Base-by-base conservation (phyloP, 164 flowering plant genomes). In the Amborella trichopoda region DNA sequence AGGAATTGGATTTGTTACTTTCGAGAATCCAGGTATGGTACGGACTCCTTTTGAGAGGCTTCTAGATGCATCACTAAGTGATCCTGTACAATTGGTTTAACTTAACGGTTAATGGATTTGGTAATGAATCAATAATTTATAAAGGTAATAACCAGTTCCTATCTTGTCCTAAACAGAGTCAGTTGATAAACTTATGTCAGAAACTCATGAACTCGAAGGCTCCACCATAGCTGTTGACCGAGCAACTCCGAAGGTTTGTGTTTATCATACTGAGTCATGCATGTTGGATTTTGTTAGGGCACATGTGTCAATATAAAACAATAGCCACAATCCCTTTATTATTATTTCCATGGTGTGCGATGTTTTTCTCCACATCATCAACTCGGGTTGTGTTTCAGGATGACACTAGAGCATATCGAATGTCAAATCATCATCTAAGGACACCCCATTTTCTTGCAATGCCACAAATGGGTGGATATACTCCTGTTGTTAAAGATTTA, bases 1-100 rank as follows among this genome's bases (percentile, higher is more conserved):
- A 41, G 62, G 56, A 12, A 59, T 59, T 52, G 63, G 63, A 46
- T 59, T 59, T 52, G 63, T 52, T 13, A 59, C 63, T 17, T 59
- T 46, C 41, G 57, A 59, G 52, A 47, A 40, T 20, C 10, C 52
- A 48, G 53, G 60, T 50, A 37, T 36, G 26, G 14, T 9, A 23
- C 28, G 22, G 17, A 21, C 25, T 48, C 28, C n/a, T 26, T 22
- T 20, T 13, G 26, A 5, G 46, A 4, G 16, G 33, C n/a, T n/a
- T n/a, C n/a, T n/a, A n/a, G n/a, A n/a, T n/a, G n/a, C n/a, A n/a
- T n/a, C n/a, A n/a, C n/a, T n/a, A n/a, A n/a, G n/a, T n/a, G n/a
- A n/a, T n/a, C n/a, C n/a, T n/a, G n/a, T n/a, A n/a, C n/a, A n/a
- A n/a, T n/a, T n/a, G n/a, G n/a, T n/a, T n/a, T n/a, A n/a, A n/a